These are phyloP conservation scores for Hyaloscypha bicolor DNA, from an alignment of 495 filamentous ascomycete genomes.

Conservation along the genomic window DNA sequence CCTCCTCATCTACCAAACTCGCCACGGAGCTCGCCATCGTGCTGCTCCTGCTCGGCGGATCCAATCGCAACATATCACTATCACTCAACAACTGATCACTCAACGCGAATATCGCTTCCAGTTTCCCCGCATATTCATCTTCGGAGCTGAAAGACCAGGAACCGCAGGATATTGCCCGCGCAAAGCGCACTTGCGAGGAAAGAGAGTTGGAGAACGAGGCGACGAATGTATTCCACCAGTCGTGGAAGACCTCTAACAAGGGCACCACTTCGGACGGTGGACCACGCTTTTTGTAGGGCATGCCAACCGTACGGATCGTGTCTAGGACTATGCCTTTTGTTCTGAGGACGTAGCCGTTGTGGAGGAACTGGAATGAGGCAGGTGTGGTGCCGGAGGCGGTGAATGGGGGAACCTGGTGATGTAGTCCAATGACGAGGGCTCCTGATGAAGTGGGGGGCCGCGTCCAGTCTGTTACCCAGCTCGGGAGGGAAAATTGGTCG, in stretches of 20 bases:
- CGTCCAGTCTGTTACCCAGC: conserved; percentile 33
- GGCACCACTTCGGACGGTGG: conserved; percentile 16
- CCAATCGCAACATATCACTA: conserved; percentile 14
- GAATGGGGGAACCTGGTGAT: conserved; percentile 17
- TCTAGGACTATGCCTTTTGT: conserved; percentile 19
- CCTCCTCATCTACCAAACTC: conserved; percentile 6
- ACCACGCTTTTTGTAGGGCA: conserved; percentile 12
- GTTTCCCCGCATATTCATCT: conserved; percentile 3
- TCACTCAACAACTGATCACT: conserved; percentile 1
- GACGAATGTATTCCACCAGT: conserved; percentile 29
- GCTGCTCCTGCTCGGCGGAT: conserved; percentile 8
- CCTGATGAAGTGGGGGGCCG: conserved; percentile 6
- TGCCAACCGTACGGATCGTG: conserved; percentile 11
- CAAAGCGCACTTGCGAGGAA: conserved; percentile 13
- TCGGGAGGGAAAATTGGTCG: conserved; percentile 15
- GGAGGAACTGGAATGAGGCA: conserved; percentile 4
- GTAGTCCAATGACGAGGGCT: conserved; percentile 18
- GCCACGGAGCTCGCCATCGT: conserved; percentile 12
- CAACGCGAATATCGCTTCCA: conserved; percentile 20
- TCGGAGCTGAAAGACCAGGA: conserved; percentile 20
- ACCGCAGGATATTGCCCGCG: conserved; percentile 20
- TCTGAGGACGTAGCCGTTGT: conserved; percentile 19
- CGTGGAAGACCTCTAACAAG: conserved; percentile 12
- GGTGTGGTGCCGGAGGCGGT: conserved; percentile 15
- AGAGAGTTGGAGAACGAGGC: background rate